A percentile compares a stretch with the other conserved stretches of the same genome.
Evolutionary conservation across 2,329 filamentous ascomycete genomes (phyloP).

Genomic region (Tolypocladium tundrense): DNA sequence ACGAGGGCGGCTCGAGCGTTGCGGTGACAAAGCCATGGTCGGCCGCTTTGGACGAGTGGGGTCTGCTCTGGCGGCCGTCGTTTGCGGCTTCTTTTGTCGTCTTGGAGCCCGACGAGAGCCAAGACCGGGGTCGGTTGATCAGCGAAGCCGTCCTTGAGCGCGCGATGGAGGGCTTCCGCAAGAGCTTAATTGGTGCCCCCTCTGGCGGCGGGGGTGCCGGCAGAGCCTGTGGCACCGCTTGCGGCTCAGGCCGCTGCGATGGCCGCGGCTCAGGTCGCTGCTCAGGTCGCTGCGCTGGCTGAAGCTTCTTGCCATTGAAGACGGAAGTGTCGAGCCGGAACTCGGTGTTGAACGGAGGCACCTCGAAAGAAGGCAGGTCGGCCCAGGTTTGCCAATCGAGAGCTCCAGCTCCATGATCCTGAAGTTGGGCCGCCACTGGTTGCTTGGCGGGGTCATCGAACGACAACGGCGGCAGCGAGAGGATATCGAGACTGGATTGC

Average conservation of each 20-base stretch:
- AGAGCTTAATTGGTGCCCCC: neutral
- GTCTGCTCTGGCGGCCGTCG: slow-evolving; percentile 11
- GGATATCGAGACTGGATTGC: slow-evolving; percentile 22
- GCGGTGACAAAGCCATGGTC: slow-evolving; percentile 11
- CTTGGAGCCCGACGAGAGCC: slow-evolving; percentile 36
- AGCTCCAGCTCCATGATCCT: neutral
- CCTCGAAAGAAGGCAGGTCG: slow-evolving; percentile 33
- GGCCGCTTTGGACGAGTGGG: slow-evolving; percentile 13
- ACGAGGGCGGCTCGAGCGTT: neutral
- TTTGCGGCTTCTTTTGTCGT: slow-evolving; percentile 18
- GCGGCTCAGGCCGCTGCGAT: neutral
- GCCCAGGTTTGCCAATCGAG: slow-evolving; percentile 3
- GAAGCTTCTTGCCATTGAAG: slow-evolving; percentile 13
- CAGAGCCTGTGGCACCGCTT: slow-evolving; percentile 4
- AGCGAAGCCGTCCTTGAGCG: slow-evolving; percentile 33
- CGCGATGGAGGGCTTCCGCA: slow-evolving; percentile 9
- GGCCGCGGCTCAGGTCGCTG: slow-evolving; percentile 1
- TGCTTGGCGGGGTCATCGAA: neutral
- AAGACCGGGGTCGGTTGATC: slow-evolving; percentile 39
- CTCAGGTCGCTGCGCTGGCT: neutral
- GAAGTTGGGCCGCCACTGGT: neutral
- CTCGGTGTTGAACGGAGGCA: slow-evolving; percentile 42
- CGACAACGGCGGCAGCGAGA: slow-evolving; percentile 14
- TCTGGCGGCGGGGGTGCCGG: neutral
- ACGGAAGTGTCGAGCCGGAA: slow-evolving; percentile 37